Conservation (phyloP, 148 eudicot species). For the Cornus controversa region DNA sequence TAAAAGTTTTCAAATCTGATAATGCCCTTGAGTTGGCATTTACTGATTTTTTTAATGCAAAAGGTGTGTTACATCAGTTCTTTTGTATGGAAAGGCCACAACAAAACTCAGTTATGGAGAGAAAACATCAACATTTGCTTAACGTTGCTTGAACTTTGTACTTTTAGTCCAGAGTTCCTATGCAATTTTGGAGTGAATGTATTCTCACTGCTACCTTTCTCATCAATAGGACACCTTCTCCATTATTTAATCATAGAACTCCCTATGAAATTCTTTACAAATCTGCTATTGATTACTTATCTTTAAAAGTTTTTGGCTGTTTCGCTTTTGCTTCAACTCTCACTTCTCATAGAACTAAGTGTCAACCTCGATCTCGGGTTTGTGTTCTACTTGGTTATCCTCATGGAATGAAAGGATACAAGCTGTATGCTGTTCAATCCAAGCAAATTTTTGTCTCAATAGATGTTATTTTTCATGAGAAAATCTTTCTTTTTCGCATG, state of each 20-base stretch:
- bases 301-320: neutral
- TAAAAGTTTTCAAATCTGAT: neutral
- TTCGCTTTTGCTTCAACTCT: neutral
- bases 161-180: neutral
- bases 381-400: slow-evolving; percentile 9
- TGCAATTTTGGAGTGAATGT: too few species aligned
- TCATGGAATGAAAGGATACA: neutral
- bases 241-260: neutral
- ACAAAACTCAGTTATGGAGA: too few species aligned
- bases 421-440: neutral
- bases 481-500: neutral
- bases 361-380: neutral
- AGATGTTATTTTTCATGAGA: neutral
- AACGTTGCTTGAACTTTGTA: neutral
- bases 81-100: neutral
- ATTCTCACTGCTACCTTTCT: neutral
- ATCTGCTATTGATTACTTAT: neutral
- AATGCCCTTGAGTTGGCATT: neutral
- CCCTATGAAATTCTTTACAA: slow-evolving; percentile 1
- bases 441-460: neutral
- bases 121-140: neutral
- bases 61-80: neutral
- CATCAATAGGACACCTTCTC: neutral
- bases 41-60: neutral
- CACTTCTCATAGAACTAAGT: neutral